Conservation (phyloP, 306 rosid species). For the Leucaena leucocephala region DNA sequence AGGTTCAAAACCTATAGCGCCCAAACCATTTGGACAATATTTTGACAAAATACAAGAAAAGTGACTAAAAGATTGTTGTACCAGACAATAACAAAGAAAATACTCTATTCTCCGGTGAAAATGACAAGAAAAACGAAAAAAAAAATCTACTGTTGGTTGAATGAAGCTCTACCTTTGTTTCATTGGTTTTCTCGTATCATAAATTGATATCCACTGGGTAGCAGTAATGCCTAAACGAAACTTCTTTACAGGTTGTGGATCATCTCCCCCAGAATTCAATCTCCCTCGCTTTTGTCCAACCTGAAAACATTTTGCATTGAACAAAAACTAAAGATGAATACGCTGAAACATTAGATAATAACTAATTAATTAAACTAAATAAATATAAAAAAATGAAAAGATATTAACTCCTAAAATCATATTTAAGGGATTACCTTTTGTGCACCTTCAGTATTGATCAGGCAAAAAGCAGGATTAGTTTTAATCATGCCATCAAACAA, state of each 20-base stretch:
- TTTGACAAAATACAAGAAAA: neutral
- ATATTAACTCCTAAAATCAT: neutral
- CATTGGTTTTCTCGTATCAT: constrained; percentile 91
- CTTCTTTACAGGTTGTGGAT: constrained; percentile 87
- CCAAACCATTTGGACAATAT: neutral
- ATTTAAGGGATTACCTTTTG: constrained; percentile 59
- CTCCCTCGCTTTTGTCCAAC: constrained; percentile 98
- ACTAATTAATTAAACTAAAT: no score
- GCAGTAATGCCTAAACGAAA: constrained; percentile 94
- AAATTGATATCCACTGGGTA: constrained; percentile 91
- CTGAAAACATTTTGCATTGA: constrained; percentile 46
- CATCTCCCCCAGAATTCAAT: constrained; percentile 66
- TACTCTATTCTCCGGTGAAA: neutral
- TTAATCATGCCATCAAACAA: constrained; percentile 83
- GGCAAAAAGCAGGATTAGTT: constrained; percentile 86
- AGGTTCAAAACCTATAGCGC: constrained; percentile 36
- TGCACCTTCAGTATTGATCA: constrained; percentile 90
- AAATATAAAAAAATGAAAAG: neutral
- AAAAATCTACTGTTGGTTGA: constrained; percentile 33
- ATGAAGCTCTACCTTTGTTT: constrained; percentile 73
- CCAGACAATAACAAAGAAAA: constrained; percentile 26
- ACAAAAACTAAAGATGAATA: constrained; percentile 9
- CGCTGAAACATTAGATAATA: neutral
- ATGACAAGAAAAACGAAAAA: neutral
- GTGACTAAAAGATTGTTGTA: constrained; percentile 28